Conservation (phyloP, 1,284 basidiomycete species). For the Tilletiopsis washingtonensis region DNA sequence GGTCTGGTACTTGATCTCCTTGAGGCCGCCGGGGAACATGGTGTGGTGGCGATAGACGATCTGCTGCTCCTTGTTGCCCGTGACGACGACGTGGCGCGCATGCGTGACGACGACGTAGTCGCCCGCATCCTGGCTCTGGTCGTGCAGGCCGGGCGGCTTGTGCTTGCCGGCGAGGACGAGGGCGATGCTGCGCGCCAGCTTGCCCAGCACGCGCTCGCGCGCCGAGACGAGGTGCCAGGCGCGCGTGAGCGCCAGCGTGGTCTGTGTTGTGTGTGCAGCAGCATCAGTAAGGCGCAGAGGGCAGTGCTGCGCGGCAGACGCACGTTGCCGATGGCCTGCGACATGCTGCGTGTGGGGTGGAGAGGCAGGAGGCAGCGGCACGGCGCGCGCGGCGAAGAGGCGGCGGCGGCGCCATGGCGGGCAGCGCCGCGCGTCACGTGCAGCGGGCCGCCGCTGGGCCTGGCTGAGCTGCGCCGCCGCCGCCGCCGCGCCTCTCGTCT, state of each 20-base stretch:
- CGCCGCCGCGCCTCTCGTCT: too few species aligned
- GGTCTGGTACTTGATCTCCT: conserved; percentile 49
- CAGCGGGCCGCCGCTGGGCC: too few species aligned
- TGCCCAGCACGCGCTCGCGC: conserved; percentile 77
- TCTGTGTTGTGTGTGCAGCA: too few species aligned
- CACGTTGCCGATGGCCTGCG: too few species aligned
- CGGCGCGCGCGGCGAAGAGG: too few species aligned
- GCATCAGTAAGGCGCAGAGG: too few species aligned
- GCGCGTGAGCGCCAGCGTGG: conserved; percentile 80
- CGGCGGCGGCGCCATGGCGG: too few species aligned
- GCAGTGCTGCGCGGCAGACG: too few species aligned
- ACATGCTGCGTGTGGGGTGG: too few species aligned
- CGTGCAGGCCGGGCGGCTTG: conserved; percentile 75
- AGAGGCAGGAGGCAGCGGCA: too few species aligned
- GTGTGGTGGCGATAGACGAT: conserved; percentile 82
- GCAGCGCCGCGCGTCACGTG: too few species aligned
- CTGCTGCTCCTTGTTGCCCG: conserved; percentile 81
- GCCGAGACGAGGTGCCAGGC: conserved; percentile 96
- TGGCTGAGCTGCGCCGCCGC: too few species aligned
- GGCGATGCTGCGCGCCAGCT: conserved; percentile 86
- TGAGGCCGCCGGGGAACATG: conserved; percentile 87
- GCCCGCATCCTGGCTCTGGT: conserved; percentile 58
- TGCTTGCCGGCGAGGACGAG: conserved; percentile 97
- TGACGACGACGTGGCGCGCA: conserved; percentile 72
- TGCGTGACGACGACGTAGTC: conserved; percentile 98